A percentile compares a stretch with the other conserved stretches of the same genome.
Conservation (phyloP, 2,329 filamentous ascomycete genomes). For the Xylaria sp. region DNA sequence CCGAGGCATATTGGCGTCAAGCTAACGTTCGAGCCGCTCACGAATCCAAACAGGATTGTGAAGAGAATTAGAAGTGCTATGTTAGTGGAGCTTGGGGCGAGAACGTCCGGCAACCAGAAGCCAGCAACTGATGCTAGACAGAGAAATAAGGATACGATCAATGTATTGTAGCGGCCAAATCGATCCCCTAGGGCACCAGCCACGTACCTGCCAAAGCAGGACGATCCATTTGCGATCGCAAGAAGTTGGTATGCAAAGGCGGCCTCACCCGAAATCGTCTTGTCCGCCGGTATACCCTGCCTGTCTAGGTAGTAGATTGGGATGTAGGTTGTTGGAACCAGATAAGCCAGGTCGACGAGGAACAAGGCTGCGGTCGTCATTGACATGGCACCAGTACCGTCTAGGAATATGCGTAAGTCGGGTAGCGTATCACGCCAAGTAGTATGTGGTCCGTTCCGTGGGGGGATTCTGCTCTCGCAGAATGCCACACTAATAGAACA, state of each 20-base stretch:
- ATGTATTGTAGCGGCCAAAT: slow-evolving; percentile 26
- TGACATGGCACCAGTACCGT: slow-evolving; percentile 27
- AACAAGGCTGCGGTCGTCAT: slow-evolving; percentile 29
- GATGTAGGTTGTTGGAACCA: slow-evolving; percentile 25
- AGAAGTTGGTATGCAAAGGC: slow-evolving; percentile 20
- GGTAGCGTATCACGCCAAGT: slow-evolving; percentile 27
- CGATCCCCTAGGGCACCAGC: slow-evolving; percentile 17
- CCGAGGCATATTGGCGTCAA: slow-evolving; percentile 26
- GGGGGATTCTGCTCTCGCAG: slow-evolving; percentile 20
- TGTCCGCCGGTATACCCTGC: slow-evolving; percentile 8
- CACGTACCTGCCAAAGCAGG: slow-evolving; percentile 26
- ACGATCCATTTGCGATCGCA: slow-evolving; percentile 26
- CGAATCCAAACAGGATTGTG: slow-evolving; percentile 23
- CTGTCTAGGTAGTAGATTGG: slow-evolving; percentile 28
- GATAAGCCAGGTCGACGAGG: slow-evolving; percentile 26
- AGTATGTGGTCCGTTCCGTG: slow-evolving; percentile 18
- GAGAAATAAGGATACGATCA: slow-evolving; percentile 24
- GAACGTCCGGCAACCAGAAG: slow-evolving; percentile 24
- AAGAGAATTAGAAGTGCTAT: slow-evolving; percentile 19
- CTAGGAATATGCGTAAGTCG: slow-evolving; percentile 26
- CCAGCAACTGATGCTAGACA: slow-evolving; percentile 25
- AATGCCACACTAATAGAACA: slow-evolving; percentile 23
- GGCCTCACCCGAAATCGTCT: slow-evolving; percentile 18
- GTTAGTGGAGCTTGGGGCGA: slow-evolving; percentile 7
- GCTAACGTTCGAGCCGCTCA: slow-evolving; percentile 26